Percentiles rank a stretch among this genome's conserved stretches.
phyloP scores from a whole-genome alignment of 768 basidiomycete species.

The Macrolepiota albuminosa region DNA sequence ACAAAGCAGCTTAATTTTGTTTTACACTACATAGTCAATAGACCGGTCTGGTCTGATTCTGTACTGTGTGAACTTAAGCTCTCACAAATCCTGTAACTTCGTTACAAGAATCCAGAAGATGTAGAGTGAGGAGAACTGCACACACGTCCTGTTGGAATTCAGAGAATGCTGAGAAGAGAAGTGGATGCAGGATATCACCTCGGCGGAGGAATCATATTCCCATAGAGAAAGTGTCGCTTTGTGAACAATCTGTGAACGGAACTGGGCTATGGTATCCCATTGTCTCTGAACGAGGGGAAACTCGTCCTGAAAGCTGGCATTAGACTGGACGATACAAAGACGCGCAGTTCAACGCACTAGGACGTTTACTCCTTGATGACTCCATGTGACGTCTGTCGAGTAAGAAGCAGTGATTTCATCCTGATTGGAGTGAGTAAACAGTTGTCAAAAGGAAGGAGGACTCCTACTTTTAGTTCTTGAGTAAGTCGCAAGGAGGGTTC shows the following conservation, averaged over 20 bases:
- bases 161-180: background rate
- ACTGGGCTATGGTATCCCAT: too few species aligned
- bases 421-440: too few species aligned
- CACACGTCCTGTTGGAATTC: slow-evolving; percentile 53
- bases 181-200: slow-evolving; percentile 33
- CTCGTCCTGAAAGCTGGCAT: background rate
- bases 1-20: too few species aligned
- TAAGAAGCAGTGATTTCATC: too few species aligned
- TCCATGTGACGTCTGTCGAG: slow-evolving; percentile 49
- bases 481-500: too few species aligned
- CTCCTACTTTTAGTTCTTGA: too few species aligned
- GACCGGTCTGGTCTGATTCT: too few species aligned
- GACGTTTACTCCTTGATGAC: slow-evolving; percentile 55
- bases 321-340: background rate
- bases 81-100: too few species aligned
- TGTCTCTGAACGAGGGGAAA: too few species aligned
- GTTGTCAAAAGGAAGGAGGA: too few species aligned
- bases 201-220: slow-evolving; percentile 44
- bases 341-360: slow-evolving; percentile 34
- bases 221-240: slow-evolving; percentile 82
- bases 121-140: slow-evolving; percentile 74
- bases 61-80: too few species aligned
- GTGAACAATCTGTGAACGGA: slow-evolving; percentile 46
- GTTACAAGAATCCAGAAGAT: slow-evolving; percentile 86
- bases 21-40: too few species aligned